These are phyloP conservation scores for Trichoderma sp. DNA, from an alignment of 2,329 filamentous ascomycete genomes.

Conservation along the genomic window DNA sequence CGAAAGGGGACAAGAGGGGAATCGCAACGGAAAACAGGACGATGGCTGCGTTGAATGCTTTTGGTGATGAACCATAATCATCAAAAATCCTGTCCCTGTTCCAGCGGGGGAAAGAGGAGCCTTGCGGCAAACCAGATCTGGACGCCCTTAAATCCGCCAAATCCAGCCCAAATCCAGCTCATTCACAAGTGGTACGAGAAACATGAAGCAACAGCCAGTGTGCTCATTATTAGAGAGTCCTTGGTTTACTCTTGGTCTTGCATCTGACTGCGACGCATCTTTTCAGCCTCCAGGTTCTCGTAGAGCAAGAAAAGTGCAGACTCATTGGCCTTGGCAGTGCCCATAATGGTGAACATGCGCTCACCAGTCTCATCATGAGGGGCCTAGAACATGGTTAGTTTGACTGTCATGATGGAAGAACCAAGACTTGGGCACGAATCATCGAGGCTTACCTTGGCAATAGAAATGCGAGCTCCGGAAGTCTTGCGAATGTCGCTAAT, in stretches of 20 bases:
- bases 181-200: constrained; percentile 30
- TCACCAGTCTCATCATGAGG: constrained; percentile 97
- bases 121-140: constrained; percentile 65
- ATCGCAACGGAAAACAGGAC: constrained; percentile 24
- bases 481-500: constrained; percentile 98
- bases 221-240: constrained; percentile 12
- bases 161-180: constrained; percentile 46
- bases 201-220: constrained; percentile 30
- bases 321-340: constrained; percentile 89
- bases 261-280: constrained; percentile 91
- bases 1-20: constrained; percentile 27
- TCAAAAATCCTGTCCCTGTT: constrained; percentile 46
- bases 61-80: constrained; percentile 34
- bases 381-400: constrained; percentile 45
- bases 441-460: constrained; percentile 67
- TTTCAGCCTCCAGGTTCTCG: constrained; percentile 98
- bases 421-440: background rate
- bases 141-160: constrained; percentile 44
- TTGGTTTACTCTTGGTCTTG: constrained; percentile 49
- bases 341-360: constrained; percentile 99
- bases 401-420: background rate
- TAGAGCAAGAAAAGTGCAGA: constrained; percentile 94
- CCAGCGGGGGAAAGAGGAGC: constrained; percentile 49
- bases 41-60: constrained; percentile 26
- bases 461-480: constrained; percentile 94